These are phyloP conservation scores for Amesomyces nigricolor DNA, from an alignment of 2,329 filamentous ascomycete genomes.

Conservation along the genomic window DNA sequence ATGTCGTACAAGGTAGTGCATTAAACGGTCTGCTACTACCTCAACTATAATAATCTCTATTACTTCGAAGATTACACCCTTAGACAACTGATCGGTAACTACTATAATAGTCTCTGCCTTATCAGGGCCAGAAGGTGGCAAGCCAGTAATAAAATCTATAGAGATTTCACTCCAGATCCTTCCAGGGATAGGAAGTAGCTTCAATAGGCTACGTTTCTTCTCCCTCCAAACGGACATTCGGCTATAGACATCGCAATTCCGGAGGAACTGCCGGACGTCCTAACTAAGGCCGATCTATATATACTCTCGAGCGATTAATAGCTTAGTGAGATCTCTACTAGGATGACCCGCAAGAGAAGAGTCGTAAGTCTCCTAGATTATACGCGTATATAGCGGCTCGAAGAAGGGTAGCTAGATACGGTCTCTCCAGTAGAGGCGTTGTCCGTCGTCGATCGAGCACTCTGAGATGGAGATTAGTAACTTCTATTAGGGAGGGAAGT, in stretches of 20 bases:
- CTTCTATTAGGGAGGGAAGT: background rate
- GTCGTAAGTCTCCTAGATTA: no score
- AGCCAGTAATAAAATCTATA: no score
- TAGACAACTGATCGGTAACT: no score
- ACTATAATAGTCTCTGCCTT: no score
- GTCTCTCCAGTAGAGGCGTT: background rate
- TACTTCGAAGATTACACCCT: no score
- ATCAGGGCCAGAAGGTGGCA: no score
- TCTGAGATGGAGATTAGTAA: constrained; percentile 6
- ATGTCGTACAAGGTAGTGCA: background rate
- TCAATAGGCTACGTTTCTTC: background rate
- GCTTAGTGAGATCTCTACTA: background rate
- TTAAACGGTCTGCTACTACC: background rate
- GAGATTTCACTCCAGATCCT: background rate
- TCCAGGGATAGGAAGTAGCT: constrained; percentile 4
- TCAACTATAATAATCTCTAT: no score
- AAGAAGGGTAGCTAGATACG: background rate
- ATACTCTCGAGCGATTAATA: background rate
- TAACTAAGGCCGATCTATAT: background rate
- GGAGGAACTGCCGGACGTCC: background rate
- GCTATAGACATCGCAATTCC: background rate
- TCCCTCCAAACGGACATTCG: background rate
- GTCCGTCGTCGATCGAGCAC: constrained; percentile 6
- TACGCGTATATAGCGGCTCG: no score
- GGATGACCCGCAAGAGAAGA: no score